Conservation (phyloP, 352 stramenopile species). For the Peronosclerospora sorghi region DNA sequence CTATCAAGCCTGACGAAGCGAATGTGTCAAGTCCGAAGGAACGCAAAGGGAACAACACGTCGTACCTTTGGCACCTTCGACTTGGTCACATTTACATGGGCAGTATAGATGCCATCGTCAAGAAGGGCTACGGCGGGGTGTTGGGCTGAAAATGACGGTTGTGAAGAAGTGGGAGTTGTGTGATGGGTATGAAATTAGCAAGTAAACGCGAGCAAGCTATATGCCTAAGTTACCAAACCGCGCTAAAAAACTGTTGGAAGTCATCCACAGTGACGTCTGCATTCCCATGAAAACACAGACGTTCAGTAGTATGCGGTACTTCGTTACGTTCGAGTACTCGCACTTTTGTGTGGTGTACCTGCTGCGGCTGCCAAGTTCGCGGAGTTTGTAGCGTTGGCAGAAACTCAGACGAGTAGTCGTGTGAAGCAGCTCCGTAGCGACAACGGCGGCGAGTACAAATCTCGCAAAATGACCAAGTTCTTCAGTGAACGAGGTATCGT, state of each 20-base stretch:
- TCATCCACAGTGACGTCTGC: constrained; percentile 1
- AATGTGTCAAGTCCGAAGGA: not conserved
- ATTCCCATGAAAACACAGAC: constrained; percentile 2
- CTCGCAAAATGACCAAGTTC: constrained; percentile 3
- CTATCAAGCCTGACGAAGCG: not conserved
- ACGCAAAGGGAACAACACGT: not conserved
- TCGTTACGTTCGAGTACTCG: not conserved
- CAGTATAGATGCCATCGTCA: too few species aligned
- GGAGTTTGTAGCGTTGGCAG: constrained; percentile 3
- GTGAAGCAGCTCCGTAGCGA: constrained; percentile 5
- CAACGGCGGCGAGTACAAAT: constrained; percentile 10
- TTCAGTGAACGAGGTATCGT: not conserved
- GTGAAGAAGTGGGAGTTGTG: not conserved
- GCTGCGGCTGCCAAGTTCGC: constrained; percentile 9
- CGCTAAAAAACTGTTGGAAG: not conserved
- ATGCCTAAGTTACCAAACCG: not conserved
- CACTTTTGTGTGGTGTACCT: constrained; percentile 3
- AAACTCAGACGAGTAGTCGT: constrained; percentile 7
- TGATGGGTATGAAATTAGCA: not conserved
- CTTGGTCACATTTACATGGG: constrained; percentile 1
- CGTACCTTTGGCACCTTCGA: constrained; percentile 1
- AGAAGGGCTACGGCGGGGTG: not conserved
- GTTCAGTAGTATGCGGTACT: constrained; percentile 1
- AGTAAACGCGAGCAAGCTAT: not conserved
- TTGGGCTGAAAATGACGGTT: not conserved